Evolutionary conservation across 2,329 filamentous ascomycete genomes (phyloP), one percentile per base, ranked within the genome.

Genomic region (Claviceps humidiphila): DNA sequence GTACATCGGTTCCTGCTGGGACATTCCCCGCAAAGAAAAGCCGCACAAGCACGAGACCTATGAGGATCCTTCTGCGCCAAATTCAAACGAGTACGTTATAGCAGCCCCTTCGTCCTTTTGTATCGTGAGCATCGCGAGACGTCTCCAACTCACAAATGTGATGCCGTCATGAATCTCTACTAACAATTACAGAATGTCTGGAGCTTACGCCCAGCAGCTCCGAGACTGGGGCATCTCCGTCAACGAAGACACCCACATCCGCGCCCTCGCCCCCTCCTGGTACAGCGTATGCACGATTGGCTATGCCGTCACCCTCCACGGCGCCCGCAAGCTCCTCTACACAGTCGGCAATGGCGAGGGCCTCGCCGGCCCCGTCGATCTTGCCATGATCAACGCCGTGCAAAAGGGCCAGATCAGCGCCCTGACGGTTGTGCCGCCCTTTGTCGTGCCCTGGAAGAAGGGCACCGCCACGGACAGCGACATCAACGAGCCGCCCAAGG

Each of bases 271-370:
- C 3, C 50, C 50, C 9, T 47, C 43, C 3, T 51, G 50, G 50
- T 51, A 51, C 11, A 40, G 16, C n/a, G 50, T 51, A 17, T 51
- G 50, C 11, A 51, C 50, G 3, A 24, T 51, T n/a, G 50, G 50
- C 14, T 51, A 51, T 5, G 50, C 50, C 20, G 20, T 51, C 14
- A 47, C 50, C 16, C 43, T 40, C 20, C 4, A 26, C 22, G 50
- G 50, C 5, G 50, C 50, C 16, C 22, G 39, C 4, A 47, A 47
- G 44, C 50, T 51, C 3, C 22, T 51, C 5, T 51, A 51, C 17
- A 47, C 44, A 13, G 14, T 51, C 6, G 50, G 50, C 20, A 51
- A 47, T 7, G 37, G 43, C 20, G n/a, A 26, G 3, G 20, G 50
- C 7, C 30, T 51, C 8, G 24, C 22, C 1, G 50, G 20, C 7